Base-by-base conservation (phyloP, 768 basidiomycete species). In the Floccularia luteovirens region DNA sequence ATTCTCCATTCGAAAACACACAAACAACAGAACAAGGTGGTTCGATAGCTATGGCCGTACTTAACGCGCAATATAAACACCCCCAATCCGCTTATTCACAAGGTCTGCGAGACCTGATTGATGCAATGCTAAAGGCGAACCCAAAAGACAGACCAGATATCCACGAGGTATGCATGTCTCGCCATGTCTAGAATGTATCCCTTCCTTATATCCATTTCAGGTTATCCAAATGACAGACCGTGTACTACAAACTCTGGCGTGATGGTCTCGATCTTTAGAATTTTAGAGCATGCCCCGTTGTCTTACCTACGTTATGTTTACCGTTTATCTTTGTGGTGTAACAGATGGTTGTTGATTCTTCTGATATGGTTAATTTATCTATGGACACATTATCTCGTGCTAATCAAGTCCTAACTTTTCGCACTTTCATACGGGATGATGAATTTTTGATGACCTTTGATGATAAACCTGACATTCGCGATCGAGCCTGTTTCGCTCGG, bases 11-110 rank as follows among this genome's bases (percentile, higher is more conserved):
- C 52, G 94, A 99, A 64, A 93, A 85, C 45, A 77, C 72, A 0
- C 88, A 89, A 59, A 89, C 86, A 4, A 90, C 86, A 2, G 89
- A 91, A 50, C 93, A 96, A 57, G 94, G 94, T 24, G 90, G 90
- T 10, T 93, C 90, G 32, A 91, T 98, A 53, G 93, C 93, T 1
- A 94, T 99, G 93, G 92, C 94, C 0, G 94, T 96, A 36, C 66
- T 92, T 44, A 91, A 88, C 48, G 94, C 91, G 0, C 82, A 88
- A 49, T 99, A 93, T 63, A 83, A 82, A 50, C 91, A 97, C 51
- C 92, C 92, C 0, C 68, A 64, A 39, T 87, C 85, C 2, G 77
- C 74, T n/a, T 96, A 93, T 58, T 89, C 88, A 11, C 79, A 90
- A 52, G 88, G 85, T 3, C 62, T 94, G 43, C 79, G 74, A 52